phyloP scores from a whole-genome alignment of 176 grass and related monocot species.

The Triticum dicoccoides region DNA sequence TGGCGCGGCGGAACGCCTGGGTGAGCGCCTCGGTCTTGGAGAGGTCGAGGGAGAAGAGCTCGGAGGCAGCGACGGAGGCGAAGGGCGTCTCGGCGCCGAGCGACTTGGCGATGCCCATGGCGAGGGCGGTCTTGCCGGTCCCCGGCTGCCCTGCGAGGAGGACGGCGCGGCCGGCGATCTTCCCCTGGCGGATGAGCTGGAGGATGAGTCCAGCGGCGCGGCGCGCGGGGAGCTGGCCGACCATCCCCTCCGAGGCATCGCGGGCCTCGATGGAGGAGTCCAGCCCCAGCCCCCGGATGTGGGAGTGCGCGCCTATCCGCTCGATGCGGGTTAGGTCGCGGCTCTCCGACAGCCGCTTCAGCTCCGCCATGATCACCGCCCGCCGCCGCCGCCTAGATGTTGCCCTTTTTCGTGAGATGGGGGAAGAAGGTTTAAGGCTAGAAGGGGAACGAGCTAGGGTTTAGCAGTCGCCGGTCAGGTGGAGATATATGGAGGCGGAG shows the following conservation, averaged over 20 bases:
- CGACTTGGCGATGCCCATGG: constrained; percentile 96
- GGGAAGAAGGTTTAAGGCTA: constrained; percentile 34
- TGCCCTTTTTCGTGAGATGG: background rate
- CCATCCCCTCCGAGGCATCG: constrained; percentile 88
- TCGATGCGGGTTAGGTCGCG: constrained; percentile 93
- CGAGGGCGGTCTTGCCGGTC: constrained; percentile 90
- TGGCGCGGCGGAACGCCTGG: constrained; percentile 81
- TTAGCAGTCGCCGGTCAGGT: constrained; percentile 4
- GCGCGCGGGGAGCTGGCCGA: constrained; percentile 86
- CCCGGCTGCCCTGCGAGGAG: constrained; percentile 92
- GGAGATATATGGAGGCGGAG: constrained; percentile 9
- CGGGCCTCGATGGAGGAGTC: constrained; percentile 87
- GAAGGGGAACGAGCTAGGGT: constrained; percentile 26
- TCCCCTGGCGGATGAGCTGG: constrained; percentile 80
- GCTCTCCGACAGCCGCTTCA: constrained; percentile 81
- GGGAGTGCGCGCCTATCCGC: constrained; percentile 94
- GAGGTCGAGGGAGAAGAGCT: constrained; percentile 93
- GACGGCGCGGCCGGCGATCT: constrained; percentile 77
- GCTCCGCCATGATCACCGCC: constrained; percentile 64
- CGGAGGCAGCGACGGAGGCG: constrained; percentile 77
- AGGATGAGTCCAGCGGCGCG: constrained; percentile 79
- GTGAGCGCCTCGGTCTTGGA: constrained; percentile 95
- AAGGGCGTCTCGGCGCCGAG: constrained; percentile 89
- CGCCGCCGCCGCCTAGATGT: background rate
- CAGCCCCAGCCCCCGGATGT: constrained; percentile 92